Conservation (phyloP, 306 rosid species). For the Corylus americana region DNA sequence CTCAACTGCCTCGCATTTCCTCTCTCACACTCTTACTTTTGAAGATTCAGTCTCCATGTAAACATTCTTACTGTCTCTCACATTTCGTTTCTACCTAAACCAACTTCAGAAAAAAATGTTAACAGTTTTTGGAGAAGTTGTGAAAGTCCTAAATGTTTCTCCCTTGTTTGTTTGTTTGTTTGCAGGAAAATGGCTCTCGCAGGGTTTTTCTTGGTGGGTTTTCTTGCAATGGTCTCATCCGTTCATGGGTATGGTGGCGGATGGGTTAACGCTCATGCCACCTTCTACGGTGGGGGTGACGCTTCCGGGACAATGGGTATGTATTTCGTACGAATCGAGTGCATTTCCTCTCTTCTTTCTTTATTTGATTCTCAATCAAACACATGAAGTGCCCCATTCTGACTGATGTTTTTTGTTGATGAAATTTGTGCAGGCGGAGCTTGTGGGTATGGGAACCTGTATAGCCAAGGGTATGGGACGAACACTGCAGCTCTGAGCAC, state of each 20-base stretch:
- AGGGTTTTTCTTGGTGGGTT: slow-evolving; percentile 39
- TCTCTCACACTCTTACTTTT: slow-evolving; percentile 5
- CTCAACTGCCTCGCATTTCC: slow-evolving; percentile 40
- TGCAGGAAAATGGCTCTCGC: slow-evolving; percentile 71
- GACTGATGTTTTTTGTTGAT: neutral
- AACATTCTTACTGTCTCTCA: slow-evolving; percentile 28
- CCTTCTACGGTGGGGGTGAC: slow-evolving; percentile 96
- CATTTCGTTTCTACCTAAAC: neutral
- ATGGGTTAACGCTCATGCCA: slow-evolving; percentile 86
- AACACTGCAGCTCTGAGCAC: slow-evolving; percentile 97
- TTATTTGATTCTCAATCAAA: neutral
- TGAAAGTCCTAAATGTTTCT: slow-evolving; percentile 20
- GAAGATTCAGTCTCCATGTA: slow-evolving; percentile 40
- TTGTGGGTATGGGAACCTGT: slow-evolving; percentile 97
- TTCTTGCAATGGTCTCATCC: slow-evolving; percentile 55
- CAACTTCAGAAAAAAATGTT: neutral
- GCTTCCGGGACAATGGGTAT: slow-evolving; percentile 99
- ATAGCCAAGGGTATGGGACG: slow-evolving; percentile 97
- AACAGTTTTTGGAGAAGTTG: neutral
- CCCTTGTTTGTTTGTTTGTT: slow-evolving; percentile 19
- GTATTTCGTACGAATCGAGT: neutral
- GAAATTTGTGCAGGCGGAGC: slow-evolving; percentile 71
- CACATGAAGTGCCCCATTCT: neutral
- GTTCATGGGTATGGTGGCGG: slow-evolving; percentile 69
- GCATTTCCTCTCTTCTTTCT: neutral